Evolutionary conservation across 352 stramenopile genomes (phyloP).

Genomic region (Pythium myriotylum): DNA sequence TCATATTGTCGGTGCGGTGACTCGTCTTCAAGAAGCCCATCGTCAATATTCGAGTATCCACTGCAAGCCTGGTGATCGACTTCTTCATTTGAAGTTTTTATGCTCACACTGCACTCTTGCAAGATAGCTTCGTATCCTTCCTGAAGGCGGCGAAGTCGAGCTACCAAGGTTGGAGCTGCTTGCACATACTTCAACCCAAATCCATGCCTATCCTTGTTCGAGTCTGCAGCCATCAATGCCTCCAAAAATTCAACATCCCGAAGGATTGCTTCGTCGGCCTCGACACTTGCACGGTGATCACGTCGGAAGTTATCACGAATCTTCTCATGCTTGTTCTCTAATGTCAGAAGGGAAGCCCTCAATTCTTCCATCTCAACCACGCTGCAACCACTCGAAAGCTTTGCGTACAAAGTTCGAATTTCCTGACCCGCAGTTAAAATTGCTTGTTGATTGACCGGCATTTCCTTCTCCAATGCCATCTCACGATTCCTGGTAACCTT

Average conservation of each 20-base stretch:
- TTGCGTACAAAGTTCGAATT: constrained; percentile 54
- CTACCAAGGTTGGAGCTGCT: constrained; percentile 48
- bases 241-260: constrained; percentile 67
- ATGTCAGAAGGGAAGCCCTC: constrained; percentile 39
- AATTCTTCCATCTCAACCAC: constrained; percentile 68
- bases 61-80: background rate
- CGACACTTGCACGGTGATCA: constrained; percentile 18
- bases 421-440: constrained; percentile 43
- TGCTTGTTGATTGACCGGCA: constrained; percentile 48
- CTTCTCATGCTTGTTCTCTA: constrained; percentile 47
- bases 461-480: constrained; percentile 39
- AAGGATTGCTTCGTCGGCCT: constrained; percentile 56
- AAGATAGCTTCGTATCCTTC: constrained; percentile 39
- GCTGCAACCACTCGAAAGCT: constrained; percentile 55
- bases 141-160: constrained; percentile 49
- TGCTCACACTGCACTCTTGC: constrained; percentile 3
- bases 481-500: background rate
- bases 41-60: constrained; percentile 11
- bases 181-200: constrained; percentile 45
- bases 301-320: constrained; percentile 34
- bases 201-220: background rate
- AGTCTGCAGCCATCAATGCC: constrained; percentile 36
- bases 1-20: too few relatives aligned
- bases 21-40: constrained; percentile 5
- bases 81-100: constrained; percentile 1